A percentile compares a stretch with the other conserved stretches of the same genome.
Conservation (phyloP, 78 protist species). For the Dictyostelium citrinum region DNA sequence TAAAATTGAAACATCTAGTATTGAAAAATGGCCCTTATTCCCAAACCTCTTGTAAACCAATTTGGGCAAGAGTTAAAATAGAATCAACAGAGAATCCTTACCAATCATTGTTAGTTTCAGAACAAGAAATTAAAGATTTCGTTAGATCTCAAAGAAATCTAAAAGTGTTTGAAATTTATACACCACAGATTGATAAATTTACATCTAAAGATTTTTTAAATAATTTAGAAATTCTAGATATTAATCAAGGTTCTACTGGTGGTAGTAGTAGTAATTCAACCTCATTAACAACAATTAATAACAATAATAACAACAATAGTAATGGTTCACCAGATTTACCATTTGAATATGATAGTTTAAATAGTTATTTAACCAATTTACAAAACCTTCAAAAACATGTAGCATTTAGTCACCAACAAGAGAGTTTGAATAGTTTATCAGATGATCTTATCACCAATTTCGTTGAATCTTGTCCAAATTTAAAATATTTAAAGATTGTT, state of each 20-base stretch:
- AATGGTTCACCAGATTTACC: background rate
- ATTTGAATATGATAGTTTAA: background rate
- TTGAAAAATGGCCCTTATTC: constrained; percentile 42
- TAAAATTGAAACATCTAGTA: constrained; percentile 39
- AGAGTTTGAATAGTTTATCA: constrained; percentile 5
- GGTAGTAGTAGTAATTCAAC: background rate
- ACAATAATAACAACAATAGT: background rate
- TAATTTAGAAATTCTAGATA: background rate
- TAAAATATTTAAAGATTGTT: constrained; percentile 17
- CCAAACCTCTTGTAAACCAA: constrained; percentile 38
- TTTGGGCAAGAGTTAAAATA: constrained; percentile 43
- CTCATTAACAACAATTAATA: background rate
- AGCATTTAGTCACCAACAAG: background rate
- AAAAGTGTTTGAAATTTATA: constrained; percentile 44
- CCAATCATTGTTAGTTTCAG: constrained; percentile 19
- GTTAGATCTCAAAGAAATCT: constrained; percentile 12
- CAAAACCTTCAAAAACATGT: constrained; percentile 1
- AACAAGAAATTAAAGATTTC: constrained; percentile 25
- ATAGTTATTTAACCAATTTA: constrained; percentile 6
- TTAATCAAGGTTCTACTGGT: background rate
- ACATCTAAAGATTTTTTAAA: background rate
- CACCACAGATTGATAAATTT: constrained; percentile 44
- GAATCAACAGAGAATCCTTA: constrained; percentile 15
- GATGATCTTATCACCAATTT: constrained; percentile 22
- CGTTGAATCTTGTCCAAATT: constrained; percentile 8